Conservation (phyloP, 306 rosid species). For the Arachis hypogaea region DNA sequence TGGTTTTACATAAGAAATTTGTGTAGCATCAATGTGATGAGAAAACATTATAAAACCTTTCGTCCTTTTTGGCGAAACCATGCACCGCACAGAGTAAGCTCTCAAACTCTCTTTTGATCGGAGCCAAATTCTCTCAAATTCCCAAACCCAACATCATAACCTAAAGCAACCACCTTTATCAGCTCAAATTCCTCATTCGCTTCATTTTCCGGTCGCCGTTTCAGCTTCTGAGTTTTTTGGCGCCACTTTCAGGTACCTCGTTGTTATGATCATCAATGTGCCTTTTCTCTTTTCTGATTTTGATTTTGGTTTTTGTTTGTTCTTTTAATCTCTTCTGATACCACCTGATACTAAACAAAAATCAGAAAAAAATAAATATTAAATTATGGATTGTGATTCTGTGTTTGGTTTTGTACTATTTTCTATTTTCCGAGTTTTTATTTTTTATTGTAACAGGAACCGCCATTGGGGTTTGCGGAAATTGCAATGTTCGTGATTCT, state of each 20-base stretch:
- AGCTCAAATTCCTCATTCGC: conserved; percentile 1
- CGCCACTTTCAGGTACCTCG: background rate
- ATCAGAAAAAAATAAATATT: background rate
- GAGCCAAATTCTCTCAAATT: conserved; percentile 36
- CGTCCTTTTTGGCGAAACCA: conserved; percentile 41
- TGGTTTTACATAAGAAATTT: too few species aligned
- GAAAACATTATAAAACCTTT: conserved; percentile 38
- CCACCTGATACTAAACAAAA: background rate
- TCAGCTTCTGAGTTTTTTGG: background rate
- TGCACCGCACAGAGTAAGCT: conserved; percentile 50
- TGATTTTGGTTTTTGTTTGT: conserved; percentile 2
- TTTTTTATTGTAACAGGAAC: background rate
- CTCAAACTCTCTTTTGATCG: conserved; percentile 39
- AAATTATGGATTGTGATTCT: background rate
- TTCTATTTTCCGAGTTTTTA: background rate
- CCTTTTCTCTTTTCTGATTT: conserved; percentile 14
- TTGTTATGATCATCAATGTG: conserved; percentile 24
- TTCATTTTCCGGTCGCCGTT: background rate
- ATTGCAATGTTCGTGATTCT: background rate
- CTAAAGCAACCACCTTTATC: background rate
- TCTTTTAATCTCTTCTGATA: background rate
- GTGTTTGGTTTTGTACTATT: conserved; percentile 11
- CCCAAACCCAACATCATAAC: background rate
- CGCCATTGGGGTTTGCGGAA: background rate
- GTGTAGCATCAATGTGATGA: background rate